phyloP scores from a whole-genome alignment of 495 filamentous ascomycete species.

The Hypoxylon perforatum region DNA sequence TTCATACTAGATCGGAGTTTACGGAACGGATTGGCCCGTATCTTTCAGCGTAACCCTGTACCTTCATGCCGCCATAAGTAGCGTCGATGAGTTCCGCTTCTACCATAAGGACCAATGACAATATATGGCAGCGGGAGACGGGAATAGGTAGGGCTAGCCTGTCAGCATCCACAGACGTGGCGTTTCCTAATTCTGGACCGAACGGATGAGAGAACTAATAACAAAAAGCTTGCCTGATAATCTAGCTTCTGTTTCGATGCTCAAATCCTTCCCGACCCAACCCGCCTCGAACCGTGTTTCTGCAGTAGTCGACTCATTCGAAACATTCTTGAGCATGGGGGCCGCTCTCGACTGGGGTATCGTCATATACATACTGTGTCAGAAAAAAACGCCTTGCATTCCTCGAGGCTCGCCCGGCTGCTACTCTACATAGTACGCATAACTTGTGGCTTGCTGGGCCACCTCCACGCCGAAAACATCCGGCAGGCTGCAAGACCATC shows the following conservation, averaged over 20 bases:
- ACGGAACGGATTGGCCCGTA: conserved; percentile 18
- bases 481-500: too few relatives aligned
- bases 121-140: not conserved
- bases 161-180: conserved; percentile 14
- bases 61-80: conserved; percentile 10
- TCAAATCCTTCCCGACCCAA: not conserved
- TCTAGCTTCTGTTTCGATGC: conserved; percentile 5
- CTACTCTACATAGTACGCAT: conserved; percentile 2
- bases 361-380: not conserved
- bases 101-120: not conserved
- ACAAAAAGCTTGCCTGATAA: conserved; percentile 8
- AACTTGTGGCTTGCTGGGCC: conserved; percentile 1
- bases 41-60: conserved; percentile 8
- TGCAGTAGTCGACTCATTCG: too few relatives aligned
- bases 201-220: not conserved
- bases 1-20: conserved; percentile 24
- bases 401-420: conserved; percentile 11
- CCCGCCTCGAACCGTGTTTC: not conserved
- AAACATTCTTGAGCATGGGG: too few relatives aligned
- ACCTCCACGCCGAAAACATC: too few relatives aligned
- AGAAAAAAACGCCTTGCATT: conserved; percentile 14
- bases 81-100: conserved; percentile 21
- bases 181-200: not conserved
- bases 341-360: too few relatives aligned
- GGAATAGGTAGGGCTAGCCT: conserved; percentile 35